Base-by-base conservation (phyloP, 345 rosid species). In the Nephelium lappaceum region DNA sequence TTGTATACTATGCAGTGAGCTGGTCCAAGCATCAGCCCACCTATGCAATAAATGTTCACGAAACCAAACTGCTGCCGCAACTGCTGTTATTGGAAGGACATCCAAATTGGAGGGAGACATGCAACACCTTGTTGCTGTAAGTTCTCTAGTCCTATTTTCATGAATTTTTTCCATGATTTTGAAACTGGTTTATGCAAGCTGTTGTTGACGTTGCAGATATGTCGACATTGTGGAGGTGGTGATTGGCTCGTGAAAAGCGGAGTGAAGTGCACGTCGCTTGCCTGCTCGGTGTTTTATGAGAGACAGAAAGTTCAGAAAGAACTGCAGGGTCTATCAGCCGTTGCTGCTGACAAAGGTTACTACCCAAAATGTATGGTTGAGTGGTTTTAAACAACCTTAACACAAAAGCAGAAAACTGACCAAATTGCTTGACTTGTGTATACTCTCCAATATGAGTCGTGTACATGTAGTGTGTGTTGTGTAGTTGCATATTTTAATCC, bases 171-270 rank as follows among this genome's bases (percentile, higher is more conserved):
- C 12, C 51, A 45, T 45, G 9, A 31, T 31, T 31, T 31, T 31
- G 36, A 31, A 49, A 70, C 41, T 47, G 12, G 42, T 71, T 25
- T 0, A 71, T 25, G 62, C 53, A 60, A 58, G 31, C 68, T n/a
- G 10, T 42, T 60, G 38, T 39, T 42, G 11, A 3, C 25, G 21
- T 36, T 89, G 91, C 86, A 93, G 98, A 91, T 95, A 78, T 95
- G 98, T 78, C 80, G 92, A 71, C 93, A 95, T 12, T 95, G 98
- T 85, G 98, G 98, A 67, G 98, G 98, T 4, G 98, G 97, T 36
- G 98, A 93, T 83, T 95, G 98, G 98, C 73, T 95, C 47, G 77
- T 93, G 83, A 93, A 93, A 67, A 82, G 86, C 10, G 99, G 99
- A 71, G 89, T 95, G 73, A 95, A 92, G 79, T 95, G 99, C 85